These are phyloP conservation scores for Sarcodon aspratus DNA, from an alignment of 768 basidiomycete species.

Conservation along the genomic window DNA sequence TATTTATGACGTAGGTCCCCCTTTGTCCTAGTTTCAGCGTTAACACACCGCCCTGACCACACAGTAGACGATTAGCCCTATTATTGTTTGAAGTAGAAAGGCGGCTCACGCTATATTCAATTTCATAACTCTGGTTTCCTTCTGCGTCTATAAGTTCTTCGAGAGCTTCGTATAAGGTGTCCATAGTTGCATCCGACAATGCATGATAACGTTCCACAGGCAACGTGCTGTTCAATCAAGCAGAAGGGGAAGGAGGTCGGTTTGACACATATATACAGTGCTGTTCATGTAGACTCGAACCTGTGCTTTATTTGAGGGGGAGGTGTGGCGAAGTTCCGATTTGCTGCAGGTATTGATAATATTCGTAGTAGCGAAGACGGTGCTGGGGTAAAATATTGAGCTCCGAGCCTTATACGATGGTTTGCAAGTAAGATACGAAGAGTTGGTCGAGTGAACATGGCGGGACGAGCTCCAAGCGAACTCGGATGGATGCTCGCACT, in stretches of 20 bases:
- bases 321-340: constrained; percentile 30
- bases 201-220: constrained; percentile 56
- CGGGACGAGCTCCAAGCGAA: background rate
- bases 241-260: background rate
- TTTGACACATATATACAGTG: background rate
- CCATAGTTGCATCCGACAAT: constrained; percentile 72
- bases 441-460: constrained; percentile 1
- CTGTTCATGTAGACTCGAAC: constrained; percentile 18
- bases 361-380: background rate
- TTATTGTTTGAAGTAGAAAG: background rate
- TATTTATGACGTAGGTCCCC: constrained; percentile 93
- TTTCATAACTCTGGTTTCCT: constrained; percentile 52
- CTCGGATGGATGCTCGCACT: too few species aligned
- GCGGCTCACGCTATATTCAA: constrained; percentile 74
- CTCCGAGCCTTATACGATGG: background rate
- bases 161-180: constrained; percentile 56
- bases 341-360: background rate
- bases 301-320: constrained; percentile 46
- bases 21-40: constrained; percentile 65
- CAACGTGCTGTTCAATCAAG: constrained; percentile 29
- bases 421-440: background rate
- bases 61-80: background rate
- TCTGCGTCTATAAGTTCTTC: constrained; percentile 60
- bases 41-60: constrained; percentile 75
- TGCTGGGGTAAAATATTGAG: background rate